Conservation (phyloP, 208 protist species). For the Wallacemonas sp. region DNA sequence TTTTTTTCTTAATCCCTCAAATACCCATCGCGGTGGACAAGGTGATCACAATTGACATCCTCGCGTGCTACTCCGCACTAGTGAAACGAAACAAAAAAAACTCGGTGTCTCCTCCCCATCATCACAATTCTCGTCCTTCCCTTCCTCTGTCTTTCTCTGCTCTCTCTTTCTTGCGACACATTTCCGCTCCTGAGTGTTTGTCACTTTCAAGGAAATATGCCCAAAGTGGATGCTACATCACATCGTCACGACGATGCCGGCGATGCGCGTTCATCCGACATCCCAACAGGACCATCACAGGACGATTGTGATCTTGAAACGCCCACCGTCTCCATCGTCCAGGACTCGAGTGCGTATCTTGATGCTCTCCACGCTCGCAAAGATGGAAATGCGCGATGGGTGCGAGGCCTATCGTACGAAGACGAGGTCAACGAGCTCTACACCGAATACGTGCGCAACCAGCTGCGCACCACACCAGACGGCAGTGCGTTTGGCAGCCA, state of each 20-base stretch:
- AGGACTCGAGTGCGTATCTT: conserved; percentile 64
- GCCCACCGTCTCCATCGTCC: conserved; percentile 43
- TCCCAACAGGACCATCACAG: background rate
- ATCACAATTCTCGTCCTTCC: background rate
- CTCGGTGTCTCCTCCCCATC: too few species aligned
- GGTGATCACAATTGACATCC: too few species aligned
- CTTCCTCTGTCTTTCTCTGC: conserved; percentile 8
- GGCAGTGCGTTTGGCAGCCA: too few species aligned
- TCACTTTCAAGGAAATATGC: background rate
- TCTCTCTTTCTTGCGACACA: background rate
- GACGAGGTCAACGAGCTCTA: conserved; percentile 28
- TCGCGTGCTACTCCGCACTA: too few species aligned
- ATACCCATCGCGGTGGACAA: too few species aligned
- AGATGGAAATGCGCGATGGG: conserved; percentile 50
- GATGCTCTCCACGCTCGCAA: conserved; percentile 41
- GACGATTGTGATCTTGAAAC: background rate
- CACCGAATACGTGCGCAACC: conserved; percentile 11
- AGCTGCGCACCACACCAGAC: background rate
- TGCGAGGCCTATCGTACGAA: conserved; percentile 66
- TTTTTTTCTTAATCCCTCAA: too few species aligned
- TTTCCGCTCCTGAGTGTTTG: background rate
- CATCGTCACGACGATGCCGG: background rate
- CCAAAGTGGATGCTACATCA: background rate
- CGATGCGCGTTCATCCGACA: background rate
- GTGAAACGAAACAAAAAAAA: too few species aligned